phyloP scores from a whole-genome alignment of 768 basidiomycete species.

The Russula lepida region DNA sequence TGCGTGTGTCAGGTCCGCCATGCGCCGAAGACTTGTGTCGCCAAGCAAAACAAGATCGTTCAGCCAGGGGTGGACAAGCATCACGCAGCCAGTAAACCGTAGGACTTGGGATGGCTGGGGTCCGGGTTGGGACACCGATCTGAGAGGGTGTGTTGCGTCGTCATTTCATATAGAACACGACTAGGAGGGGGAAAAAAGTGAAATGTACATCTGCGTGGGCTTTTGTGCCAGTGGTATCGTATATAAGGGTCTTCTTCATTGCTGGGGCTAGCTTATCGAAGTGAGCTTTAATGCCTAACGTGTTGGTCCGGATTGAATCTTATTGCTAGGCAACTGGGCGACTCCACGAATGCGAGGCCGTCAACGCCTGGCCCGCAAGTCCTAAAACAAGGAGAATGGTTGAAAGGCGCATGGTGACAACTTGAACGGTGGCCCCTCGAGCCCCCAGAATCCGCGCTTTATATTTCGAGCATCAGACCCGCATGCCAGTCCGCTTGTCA shows the following conservation, averaged over 20 bases:
- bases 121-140: slow-evolving; percentile 10
- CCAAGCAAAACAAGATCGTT: slow-evolving; percentile 10
- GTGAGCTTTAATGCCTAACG: slow-evolving; percentile 4
- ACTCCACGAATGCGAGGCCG: not conserved
- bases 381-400: not conserved
- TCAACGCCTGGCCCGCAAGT: slow-evolving; percentile 4
- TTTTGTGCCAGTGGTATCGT: slow-evolving; percentile 13
- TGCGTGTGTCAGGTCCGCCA: slow-evolving; percentile 6
- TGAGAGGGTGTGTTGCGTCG: not conserved
- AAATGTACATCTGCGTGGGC: slow-evolving; percentile 5
- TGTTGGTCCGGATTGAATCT: not conserved
- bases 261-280: slow-evolving; percentile 1
- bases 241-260: slow-evolving; percentile 7
- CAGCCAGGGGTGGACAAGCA: slow-evolving; percentile 6
- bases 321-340: not conserved
- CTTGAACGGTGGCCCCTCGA: not conserved
- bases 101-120: slow-evolving; percentile 8
- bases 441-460: not conserved
- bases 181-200: too few relatives aligned
- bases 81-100: slow-evolving; percentile 15
- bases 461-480: not conserved
- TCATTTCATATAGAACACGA: not conserved
- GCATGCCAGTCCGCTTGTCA: not conserved
- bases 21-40: slow-evolving; percentile 8
- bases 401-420: not conserved